These are phyloP conservation scores for Avicennia marina DNA, from an alignment of 257 asterid genomes.

Conservation along the genomic window DNA sequence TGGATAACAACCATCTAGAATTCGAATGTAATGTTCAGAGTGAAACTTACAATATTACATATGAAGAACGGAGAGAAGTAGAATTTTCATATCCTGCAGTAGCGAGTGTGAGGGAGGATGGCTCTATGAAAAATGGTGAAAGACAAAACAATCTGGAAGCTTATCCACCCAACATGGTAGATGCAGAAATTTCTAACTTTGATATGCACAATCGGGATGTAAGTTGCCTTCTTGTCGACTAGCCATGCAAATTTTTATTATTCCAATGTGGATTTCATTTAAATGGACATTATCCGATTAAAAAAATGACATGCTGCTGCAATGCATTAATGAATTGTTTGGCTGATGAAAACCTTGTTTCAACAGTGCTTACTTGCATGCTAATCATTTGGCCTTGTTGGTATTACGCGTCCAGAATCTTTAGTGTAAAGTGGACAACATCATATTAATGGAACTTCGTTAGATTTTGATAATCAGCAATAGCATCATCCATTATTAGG, in stretches of 20 bases:
- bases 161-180: conserved; percentile 34
- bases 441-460: too few relatives aligned
- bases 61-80: conserved; percentile 28
- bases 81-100: conserved; percentile 27
- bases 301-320: too few relatives aligned
- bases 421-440: too few relatives aligned
- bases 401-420: too few relatives aligned
- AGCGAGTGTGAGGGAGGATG: conserved; percentile 28
- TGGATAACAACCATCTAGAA: conserved; percentile 24
- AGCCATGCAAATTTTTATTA: background rate
- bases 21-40: conserved; percentile 23
- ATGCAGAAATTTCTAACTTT: conserved; percentile 37
- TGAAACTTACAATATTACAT: conserved; percentile 24
- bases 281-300: too few relatives aligned
- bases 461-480: too few relatives aligned
- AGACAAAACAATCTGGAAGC: conserved; percentile 27
- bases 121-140: conserved; percentile 32
- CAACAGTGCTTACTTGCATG: too few relatives aligned
- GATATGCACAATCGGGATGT: conserved; percentile 45
- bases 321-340: too few relatives aligned
- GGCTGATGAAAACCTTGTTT: too few relatives aligned
- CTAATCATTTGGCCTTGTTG: too few relatives aligned
- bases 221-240: conserved; percentile 23
- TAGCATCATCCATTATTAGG: too few relatives aligned
- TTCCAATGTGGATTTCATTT: background rate